These are phyloP conservation scores for Pouteria campechiana DNA, from an alignment of 179 eudicot genomes.

Conservation along the genomic window DNA sequence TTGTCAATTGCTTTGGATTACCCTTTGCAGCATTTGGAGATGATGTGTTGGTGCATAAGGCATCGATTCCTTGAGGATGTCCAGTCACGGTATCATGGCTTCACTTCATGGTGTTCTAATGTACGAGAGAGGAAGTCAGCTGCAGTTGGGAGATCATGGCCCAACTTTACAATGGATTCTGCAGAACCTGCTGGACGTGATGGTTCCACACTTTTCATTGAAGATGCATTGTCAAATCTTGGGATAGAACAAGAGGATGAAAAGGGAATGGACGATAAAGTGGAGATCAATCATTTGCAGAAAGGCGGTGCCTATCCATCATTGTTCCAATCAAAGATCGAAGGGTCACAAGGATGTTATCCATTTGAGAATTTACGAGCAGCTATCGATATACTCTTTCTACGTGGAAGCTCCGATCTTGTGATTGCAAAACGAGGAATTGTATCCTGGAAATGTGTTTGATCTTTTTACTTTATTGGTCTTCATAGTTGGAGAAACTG, in stretches of 20 bases:
- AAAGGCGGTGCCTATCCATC: conserved; percentile 57
- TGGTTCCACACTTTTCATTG: conserved; percentile 64
- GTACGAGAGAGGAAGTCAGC: conserved; percentile 65
- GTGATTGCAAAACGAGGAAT: conserved; percentile 89
- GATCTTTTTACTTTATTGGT: not conserved
- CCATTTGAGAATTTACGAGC: conserved; percentile 81
- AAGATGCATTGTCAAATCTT: conserved; percentile 87
- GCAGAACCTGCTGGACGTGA: conserved; percentile 21
- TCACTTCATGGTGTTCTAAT: conserved; percentile 53
- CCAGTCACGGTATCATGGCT: conserved; percentile 33
- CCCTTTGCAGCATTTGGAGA: conserved; percentile 88
- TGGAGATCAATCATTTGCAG: conserved; percentile 55
- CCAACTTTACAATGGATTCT: conserved; percentile 36
- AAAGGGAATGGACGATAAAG: conserved; percentile 29
- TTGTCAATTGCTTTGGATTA: conserved; percentile 9
- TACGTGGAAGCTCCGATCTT: conserved; percentile 75
- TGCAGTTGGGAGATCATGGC: conserved; percentile 81
- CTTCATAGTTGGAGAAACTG: not conserved
- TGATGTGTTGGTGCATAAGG: conserved; percentile 86
- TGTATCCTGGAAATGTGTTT: conserved; percentile 54
- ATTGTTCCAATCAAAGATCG: conserved; percentile 43
- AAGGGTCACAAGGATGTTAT: conserved; percentile 66
- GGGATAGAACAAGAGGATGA: conserved; percentile 45
- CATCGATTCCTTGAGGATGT: conserved; percentile 68
- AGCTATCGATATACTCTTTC: conserved; percentile 75